Conservation (phyloP, 257 asterid genomes). For the Paraleonurus japonicus region DNA sequence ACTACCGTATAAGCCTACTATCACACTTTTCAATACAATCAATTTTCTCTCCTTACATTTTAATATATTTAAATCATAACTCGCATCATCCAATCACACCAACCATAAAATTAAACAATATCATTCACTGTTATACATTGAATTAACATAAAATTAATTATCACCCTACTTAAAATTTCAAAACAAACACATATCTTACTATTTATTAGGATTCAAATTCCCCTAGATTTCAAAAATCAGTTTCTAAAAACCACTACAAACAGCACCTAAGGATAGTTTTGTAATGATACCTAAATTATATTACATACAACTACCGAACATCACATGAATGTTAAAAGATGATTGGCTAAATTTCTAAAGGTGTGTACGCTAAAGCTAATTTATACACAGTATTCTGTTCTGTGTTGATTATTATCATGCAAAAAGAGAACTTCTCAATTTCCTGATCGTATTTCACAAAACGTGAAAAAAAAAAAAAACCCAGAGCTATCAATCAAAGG, state of each 20-base stretch:
- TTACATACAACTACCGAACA: neutral
- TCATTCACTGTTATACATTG: neutral
- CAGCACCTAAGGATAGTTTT: neutral
- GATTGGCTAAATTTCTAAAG: neutral
- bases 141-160: too few species aligned
- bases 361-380: neutral
- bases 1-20: neutral
- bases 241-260: neutral
- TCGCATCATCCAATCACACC: neutral
- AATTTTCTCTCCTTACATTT: neutral
- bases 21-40: neutral
- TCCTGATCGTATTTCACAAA: neutral
- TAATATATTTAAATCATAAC: too few species aligned
- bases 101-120: neutral
- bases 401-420: neutral
- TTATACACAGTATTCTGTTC: neutral
- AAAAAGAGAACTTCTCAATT: neutral
- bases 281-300: neutral
- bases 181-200: neutral
- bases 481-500: conserved; percentile 8
- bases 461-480: neutral
- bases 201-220: neutral
- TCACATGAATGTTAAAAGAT: neutral
- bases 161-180: neutral
- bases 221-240: neutral